Evolutionary conservation across 1,284 basidiomycete genomes (phyloP).

Genomic region (Cryptococcus neoformans): DNA sequence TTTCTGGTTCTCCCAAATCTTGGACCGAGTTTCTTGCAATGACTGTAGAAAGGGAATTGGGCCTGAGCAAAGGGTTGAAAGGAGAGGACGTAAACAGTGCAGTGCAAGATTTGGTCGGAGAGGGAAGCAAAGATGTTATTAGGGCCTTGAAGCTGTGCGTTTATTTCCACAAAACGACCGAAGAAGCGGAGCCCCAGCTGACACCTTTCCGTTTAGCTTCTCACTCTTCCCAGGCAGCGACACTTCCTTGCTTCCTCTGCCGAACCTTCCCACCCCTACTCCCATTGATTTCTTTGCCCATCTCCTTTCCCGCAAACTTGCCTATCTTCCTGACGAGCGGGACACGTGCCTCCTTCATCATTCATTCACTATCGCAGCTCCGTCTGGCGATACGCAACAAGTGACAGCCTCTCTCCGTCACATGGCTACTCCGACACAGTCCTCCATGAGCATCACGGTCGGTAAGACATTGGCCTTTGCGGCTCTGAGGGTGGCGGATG

Average conservation of each 20-base stretch:
- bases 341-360: conserved; percentile 88
- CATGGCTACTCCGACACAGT: conserved; percentile 64
- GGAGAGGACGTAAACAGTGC: conserved; percentile 25
- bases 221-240: conserved; percentile 50
- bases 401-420: conserved; percentile 72
- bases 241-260: conserved; percentile 3
- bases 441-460: conserved; percentile 87
- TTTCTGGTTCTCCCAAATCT: conserved; percentile 15
- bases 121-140: conserved; percentile 47
- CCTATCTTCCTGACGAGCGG: conserved; percentile 68
- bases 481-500: conserved; percentile 68
- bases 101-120: conserved; percentile 50
- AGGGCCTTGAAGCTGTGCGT: conserved; percentile 61
- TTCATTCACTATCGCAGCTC: conserved; percentile 56
- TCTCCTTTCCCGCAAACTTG: conserved; percentile 70
- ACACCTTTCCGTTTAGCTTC: conserved; percentile 21
- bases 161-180: background rate
- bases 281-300: conserved; percentile 77
- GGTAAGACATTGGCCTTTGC: conserved; percentile 82
- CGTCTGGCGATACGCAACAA: conserved; percentile 49
- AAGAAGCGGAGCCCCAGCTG: background rate
- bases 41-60: conserved; percentile 28
- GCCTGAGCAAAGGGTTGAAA: conserved; percentile 4
- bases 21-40: conserved; percentile 28
- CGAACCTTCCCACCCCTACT: conserved; percentile 53